These are phyloP conservation scores for Immersiella caudata DNA, from an alignment of 495 filamentous ascomycete genomes.

Conservation along the genomic window DNA sequence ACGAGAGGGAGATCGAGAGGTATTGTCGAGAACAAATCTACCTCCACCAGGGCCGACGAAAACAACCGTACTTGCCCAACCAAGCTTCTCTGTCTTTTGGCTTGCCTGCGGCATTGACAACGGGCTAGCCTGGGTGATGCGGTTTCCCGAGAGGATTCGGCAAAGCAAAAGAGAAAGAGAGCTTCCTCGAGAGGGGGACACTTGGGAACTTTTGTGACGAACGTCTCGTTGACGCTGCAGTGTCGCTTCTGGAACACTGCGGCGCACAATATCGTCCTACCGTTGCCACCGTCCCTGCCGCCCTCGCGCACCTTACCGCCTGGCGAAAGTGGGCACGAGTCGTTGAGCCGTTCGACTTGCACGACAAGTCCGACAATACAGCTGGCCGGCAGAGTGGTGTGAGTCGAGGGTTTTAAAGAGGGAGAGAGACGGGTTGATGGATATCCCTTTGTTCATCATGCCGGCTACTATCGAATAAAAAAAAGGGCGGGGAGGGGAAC, in stretches of 20 bases:
- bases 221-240: constrained; percentile 5
- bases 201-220: constrained; percentile 4
- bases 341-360: constrained; percentile 31
- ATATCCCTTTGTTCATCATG: neutral
- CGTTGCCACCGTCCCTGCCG: constrained; percentile 19
- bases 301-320: constrained; percentile 18
- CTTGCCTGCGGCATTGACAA: constrained; percentile 24
- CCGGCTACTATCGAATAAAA: neutral
- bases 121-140: constrained; percentile 27
- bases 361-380: constrained; percentile 11
- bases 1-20: neutral
- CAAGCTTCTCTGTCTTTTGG: constrained; percentile 3
- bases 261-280: neutral
- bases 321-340: constrained; percentile 26
- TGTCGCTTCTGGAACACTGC: constrained; percentile 20
- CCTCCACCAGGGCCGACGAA: neutral
- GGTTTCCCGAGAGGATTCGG: constrained; percentile 20
- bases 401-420: neutral
- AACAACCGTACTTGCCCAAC: neutral
- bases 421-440: neutral
- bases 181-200: constrained; percentile 9
- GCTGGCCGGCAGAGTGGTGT: neutral
- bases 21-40: neutral
- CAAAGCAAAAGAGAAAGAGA: neutral
- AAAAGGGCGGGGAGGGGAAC: neutral